Conservation (phyloP, 1,284 basidiomycete genomes). For the Melampsora americana region DNA sequence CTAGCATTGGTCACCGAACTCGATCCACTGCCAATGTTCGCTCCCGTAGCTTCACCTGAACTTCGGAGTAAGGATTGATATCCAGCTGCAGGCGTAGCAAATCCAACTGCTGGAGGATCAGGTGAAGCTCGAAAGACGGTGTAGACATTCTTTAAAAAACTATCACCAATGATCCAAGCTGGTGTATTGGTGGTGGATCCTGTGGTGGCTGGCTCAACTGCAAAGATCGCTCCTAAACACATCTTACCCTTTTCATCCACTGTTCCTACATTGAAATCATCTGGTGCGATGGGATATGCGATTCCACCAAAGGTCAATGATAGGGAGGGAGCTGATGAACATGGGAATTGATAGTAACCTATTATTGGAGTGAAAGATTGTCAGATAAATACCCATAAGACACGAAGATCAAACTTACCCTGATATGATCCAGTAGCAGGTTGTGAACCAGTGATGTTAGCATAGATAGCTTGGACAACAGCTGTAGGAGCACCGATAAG, state of each 20-base stretch:
- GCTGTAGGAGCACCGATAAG: constrained; percentile 60
- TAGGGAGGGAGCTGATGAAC: constrained; percentile 12
- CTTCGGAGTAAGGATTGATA: constrained; percentile 27
- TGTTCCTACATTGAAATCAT: constrained; percentile 53
- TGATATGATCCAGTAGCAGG: constrained; percentile 53
- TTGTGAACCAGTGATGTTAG: constrained; percentile 60
- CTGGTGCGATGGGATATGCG: constrained; percentile 47
- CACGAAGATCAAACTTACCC: constrained; percentile 39
- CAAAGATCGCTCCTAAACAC: constrained; percentile 52
- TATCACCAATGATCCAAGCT: constrained; percentile 49
- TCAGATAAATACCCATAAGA: too few species aligned
- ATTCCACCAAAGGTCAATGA: constrained; percentile 44
- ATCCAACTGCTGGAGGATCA: constrained; percentile 26
- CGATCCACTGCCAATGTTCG: constrained; percentile 5
- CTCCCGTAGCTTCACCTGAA: constrained; percentile 10
- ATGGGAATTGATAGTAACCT: constrained; percentile 42
- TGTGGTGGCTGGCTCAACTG: background rate
- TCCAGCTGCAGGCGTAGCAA: constrained; percentile 21
- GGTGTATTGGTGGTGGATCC: background rate
- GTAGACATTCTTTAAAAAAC: constrained; percentile 52
- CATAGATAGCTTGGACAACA: constrained; percentile 62
- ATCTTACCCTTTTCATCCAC: constrained; percentile 48
- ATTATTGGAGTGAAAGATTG: constrained; percentile 50
- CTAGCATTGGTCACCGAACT: constrained; percentile 20
- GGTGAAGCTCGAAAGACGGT: constrained; percentile 31